These are phyloP conservation scores for Pythium periplocum DNA, from an alignment of 352 stramenopile species.

Conservation along the genomic window DNA sequence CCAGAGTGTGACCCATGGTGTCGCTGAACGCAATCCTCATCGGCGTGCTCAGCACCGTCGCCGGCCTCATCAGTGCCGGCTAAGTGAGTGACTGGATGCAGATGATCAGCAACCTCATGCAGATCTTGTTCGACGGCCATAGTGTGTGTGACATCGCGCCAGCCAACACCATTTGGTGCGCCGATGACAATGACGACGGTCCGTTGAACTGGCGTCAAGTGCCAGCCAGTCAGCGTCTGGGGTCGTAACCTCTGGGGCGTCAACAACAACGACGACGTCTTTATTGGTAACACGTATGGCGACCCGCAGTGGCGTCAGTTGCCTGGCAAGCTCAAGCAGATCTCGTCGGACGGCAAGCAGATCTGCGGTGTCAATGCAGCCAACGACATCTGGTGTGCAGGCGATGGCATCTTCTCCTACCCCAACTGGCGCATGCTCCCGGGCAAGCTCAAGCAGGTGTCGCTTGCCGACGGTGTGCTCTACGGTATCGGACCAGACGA, in stretches of 20 bases:
- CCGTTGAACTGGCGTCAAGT: constrained; percentile 9
- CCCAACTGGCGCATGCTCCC: constrained; percentile 25
- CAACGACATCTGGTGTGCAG: constrained; percentile 23
- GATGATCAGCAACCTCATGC: constrained; percentile 14
- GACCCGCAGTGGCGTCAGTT: constrained; percentile 16
- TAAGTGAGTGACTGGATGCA: constrained; percentile 14
- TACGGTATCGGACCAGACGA: constrained; percentile 11
- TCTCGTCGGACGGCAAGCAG: constrained; percentile 28
- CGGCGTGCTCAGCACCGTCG: constrained; percentile 6
- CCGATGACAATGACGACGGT: constrained; percentile 13
- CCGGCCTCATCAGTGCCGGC: not conserved
- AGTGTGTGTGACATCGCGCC: constrained; percentile 23
- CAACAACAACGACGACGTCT: constrained; percentile 18
- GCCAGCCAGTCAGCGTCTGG: constrained; percentile 13
- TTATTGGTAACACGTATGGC: too few species aligned
- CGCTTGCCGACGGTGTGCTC: constrained; percentile 19
- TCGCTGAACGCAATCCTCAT: constrained; percentile 7
- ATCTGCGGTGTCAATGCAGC: constrained; percentile 17
- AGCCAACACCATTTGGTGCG: constrained; percentile 18
- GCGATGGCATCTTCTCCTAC: constrained; percentile 14
- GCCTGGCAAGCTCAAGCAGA: constrained; percentile 16
- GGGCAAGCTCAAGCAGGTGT: constrained; percentile 20
- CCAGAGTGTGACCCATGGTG: constrained; percentile 2
- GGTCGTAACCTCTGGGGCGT: constrained; percentile 20
- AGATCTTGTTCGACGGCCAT: constrained; percentile 26